Percentiles rank a stretch among this genome's conserved stretches.
Evolutionary conservation across 306 rosid species (phyloP).

Genomic region (Hippophae tibetana): DNA sequence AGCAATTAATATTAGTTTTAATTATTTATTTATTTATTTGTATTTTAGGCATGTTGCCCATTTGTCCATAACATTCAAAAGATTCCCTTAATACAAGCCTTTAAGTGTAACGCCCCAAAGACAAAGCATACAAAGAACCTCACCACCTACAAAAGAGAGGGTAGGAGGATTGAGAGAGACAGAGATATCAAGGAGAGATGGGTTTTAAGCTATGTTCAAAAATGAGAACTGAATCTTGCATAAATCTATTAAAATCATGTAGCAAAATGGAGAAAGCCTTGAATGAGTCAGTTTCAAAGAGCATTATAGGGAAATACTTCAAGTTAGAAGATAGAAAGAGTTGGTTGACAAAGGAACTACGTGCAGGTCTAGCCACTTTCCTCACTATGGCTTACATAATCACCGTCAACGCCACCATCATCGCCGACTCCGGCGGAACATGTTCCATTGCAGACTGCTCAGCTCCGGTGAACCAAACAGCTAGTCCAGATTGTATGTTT

Average conservation of each 20-base stretch:
- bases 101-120: too few species aligned
- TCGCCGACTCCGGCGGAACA: conserved; percentile 63
- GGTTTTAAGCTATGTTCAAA: conserved; percentile 42
- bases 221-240: conserved; percentile 19
- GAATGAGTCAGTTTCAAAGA: conserved; percentile 40
- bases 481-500: conserved; percentile 34
- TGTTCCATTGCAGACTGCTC: conserved; percentile 68
- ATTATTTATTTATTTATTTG: too few species aligned
- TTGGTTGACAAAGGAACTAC: conserved; percentile 55
- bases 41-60: too few species aligned
- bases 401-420: conserved; percentile 80
- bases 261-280: conserved; percentile 35
- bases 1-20: too few species aligned
- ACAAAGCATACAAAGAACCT: too few species aligned
- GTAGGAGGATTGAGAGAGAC: too few species aligned
- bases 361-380: conserved; percentile 82
- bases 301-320: conserved; percentile 59
- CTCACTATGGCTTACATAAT: conserved; percentile 96
- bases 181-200: conserved; percentile 18
- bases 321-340: conserved; percentile 57
- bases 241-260: conserved; percentile 28
- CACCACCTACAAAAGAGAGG: too few species aligned
- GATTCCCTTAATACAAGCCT: too few species aligned
- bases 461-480: conserved; percentile 25
- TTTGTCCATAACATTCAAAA: too few species aligned